Percentiles rank a stretch among this genome's conserved stretches.
phyloP scores from a whole-genome alignment of 345 rosid species.

The Cardiospermum halicacabum region DNA sequence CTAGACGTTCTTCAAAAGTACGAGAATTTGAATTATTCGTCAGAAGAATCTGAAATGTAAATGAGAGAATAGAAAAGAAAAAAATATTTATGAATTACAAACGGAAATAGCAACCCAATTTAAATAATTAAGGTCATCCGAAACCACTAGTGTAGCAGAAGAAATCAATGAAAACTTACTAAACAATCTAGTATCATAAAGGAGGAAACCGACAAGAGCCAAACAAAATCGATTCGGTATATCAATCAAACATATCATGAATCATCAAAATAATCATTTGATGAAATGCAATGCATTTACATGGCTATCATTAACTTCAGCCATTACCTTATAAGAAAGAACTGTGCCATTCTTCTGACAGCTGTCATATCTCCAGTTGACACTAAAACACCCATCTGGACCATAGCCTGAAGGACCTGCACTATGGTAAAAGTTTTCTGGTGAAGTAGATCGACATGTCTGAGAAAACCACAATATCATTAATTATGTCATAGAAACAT shows the following conservation, averaged over 20 bases:
- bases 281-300: not conserved
- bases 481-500: not conserved
- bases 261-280: not conserved
- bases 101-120: too few relatives aligned
- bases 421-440: constrained; percentile 4
- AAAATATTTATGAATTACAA: not conserved
- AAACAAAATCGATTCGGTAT: too few relatives aligned
- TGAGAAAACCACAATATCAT: constrained; percentile 6
- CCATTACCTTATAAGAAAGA: constrained; percentile 39
- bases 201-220: not conserved
- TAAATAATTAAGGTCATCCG: too few relatives aligned
- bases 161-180: not conserved
- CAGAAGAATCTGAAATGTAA: constrained; percentile 2
- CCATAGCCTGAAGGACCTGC: constrained; percentile 89
- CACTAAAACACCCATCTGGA: constrained; percentile 99
- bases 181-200: not conserved
- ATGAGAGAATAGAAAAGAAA: not conserved
- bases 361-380: constrained; percentile 99
- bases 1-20: constrained; percentile 96
- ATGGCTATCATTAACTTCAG: not conserved
- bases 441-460: constrained; percentile 1
- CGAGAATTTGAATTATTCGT: constrained; percentile 9
- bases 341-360: constrained; percentile 84
- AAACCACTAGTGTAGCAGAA: not conserved
- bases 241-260: not conserved